Conservation (phyloP, 2,329 filamentous ascomycete genomes). For the Clarireedia hainanense region DNA sequence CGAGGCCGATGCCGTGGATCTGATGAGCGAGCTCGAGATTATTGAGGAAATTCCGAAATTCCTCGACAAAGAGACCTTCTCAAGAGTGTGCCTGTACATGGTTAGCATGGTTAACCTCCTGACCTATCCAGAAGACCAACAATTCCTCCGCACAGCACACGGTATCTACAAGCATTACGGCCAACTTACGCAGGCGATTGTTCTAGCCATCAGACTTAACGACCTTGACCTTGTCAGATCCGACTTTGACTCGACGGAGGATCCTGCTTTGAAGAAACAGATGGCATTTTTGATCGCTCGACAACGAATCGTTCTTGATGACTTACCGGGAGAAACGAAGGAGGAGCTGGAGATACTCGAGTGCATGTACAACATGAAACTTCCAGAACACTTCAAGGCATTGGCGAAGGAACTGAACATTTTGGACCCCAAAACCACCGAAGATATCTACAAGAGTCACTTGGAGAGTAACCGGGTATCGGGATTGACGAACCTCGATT, state of each 20-base stretch:
- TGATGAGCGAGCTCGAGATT: conserved; percentile 95
- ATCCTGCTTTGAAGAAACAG: conserved; percentile 82
- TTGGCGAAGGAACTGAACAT: conserved; percentile 95
- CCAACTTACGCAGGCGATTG: conserved; percentile 87
- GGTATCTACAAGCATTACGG: conserved; percentile 90
- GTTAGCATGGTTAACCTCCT: conserved; percentile 97
- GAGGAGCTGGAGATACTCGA: conserved; percentile 71
- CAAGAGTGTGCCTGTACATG: conserved; percentile 93
- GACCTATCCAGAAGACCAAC: conserved; percentile 94
- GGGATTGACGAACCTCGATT: conserved; percentile 90
- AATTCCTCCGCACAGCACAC: conserved; percentile 88
- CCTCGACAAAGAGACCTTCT: conserved; percentile 88
- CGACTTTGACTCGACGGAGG: conserved; percentile 73
- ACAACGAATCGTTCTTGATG: conserved; percentile 80
- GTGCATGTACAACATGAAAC: conserved; percentile 76
- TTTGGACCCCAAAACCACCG: conserved; percentile 89
- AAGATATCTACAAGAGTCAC: conserved; percentile 99
- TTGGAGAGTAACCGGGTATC: conserved; percentile 90
- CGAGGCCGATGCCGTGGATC: conserved; percentile 93
- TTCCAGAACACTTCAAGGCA: conserved; percentile 89
- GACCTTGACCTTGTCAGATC: conserved; percentile 73
- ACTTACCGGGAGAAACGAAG: conserved; percentile 53
- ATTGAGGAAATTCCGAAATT: conserved; percentile 86
- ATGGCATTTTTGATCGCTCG: conserved; percentile 87
- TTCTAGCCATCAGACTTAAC: conserved; percentile 88